Evolutionary conservation across 73 alveolate genomes (phyloP).

Genomic region (Breviolum minutum): DNA sequence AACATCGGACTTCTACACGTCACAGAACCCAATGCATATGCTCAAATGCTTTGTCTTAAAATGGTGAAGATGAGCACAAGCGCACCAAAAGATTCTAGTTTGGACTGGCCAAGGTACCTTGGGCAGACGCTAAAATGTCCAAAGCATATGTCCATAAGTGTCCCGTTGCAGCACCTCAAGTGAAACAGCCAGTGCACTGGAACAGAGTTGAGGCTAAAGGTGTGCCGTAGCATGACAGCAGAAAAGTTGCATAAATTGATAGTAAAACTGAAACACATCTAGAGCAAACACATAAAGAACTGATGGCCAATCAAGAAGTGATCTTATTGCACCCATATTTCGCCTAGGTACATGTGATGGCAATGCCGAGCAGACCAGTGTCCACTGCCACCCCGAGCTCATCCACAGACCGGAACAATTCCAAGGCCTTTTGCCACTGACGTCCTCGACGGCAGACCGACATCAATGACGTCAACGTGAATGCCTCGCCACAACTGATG

Average conservation of each 20-base stretch:
- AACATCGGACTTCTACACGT: too few species aligned
- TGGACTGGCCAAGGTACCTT: too few species aligned
- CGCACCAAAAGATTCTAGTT: too few species aligned
- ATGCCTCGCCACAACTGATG: neutral
- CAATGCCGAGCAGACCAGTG: conserved; percentile 22
- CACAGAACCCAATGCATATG: too few species aligned
- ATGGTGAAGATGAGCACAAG: too few species aligned
- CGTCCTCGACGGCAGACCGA: conserved; percentile 87
- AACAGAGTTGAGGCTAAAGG: too few species aligned
- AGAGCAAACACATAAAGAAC: neutral
- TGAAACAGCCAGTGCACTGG: neutral
- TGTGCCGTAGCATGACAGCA: too few species aligned
- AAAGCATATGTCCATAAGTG: conserved; percentile 56
- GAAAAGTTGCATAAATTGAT: too few species aligned
- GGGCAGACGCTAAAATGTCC: conserved; percentile 7
- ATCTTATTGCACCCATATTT: neutral
- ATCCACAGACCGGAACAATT: neutral
- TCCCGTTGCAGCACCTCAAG: conserved; percentile 47
- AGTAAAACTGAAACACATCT: too few species aligned
- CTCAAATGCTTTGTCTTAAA: too few species aligned
- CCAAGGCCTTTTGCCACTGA: conserved; percentile 66
- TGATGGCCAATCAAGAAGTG: neutral
- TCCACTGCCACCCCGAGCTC: neutral
- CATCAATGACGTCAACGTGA: conserved; percentile 29
- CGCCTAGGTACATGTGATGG: conserved; percentile 44